Evolutionary conservation across 257 asterid genomes (phyloP).

Genomic region (Gentiana straminea): DNA sequence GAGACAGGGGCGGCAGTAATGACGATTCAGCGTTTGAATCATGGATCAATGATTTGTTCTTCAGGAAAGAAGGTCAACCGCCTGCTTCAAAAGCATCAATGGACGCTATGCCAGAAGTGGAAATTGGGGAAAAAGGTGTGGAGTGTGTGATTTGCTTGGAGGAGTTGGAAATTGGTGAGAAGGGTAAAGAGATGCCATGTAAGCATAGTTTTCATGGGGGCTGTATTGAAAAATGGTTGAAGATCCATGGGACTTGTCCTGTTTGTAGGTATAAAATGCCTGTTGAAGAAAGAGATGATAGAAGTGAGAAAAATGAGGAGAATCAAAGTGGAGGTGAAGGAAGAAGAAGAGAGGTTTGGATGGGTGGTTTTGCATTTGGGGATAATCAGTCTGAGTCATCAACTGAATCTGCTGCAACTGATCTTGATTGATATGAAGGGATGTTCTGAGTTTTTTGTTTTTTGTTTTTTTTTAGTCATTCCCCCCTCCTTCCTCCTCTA

Average conservation of each 20-base stretch:
- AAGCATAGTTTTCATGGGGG: conserved; percentile 51
- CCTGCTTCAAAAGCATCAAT: conserved; percentile 72
- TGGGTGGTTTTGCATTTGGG: conserved; percentile 24
- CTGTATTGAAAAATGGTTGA: conserved; percentile 63
- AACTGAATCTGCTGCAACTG: too few species aligned
- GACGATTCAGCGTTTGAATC: conserved; percentile 20
- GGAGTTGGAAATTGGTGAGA: conserved; percentile 35
- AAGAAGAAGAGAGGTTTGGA: conserved; percentile 42
- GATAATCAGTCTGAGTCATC: not conserved
- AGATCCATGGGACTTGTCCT: conserved; percentile 69
- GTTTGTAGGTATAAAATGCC: conserved; percentile 73
- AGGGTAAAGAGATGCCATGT: conserved; percentile 67
- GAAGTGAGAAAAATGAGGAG: conserved; percentile 13
- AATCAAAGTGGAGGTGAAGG: conserved; percentile 9
- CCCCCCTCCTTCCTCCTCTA: too few species aligned
- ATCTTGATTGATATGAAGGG: not conserved
- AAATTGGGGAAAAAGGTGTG: conserved; percentile 18
- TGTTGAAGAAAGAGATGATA: conserved; percentile 27
- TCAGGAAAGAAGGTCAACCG: conserved; percentile 41
- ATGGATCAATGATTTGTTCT: conserved; percentile 23
- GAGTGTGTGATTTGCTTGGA: conserved; percentile 68
- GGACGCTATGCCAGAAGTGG: conserved; percentile 39
- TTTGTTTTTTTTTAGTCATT: too few species aligned
- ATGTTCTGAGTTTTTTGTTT: conserved; percentile 5
- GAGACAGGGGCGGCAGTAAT: not conserved